phyloP scores from a whole-genome alignment of 768 basidiomycete species.

The Suillus alpinus region DNA sequence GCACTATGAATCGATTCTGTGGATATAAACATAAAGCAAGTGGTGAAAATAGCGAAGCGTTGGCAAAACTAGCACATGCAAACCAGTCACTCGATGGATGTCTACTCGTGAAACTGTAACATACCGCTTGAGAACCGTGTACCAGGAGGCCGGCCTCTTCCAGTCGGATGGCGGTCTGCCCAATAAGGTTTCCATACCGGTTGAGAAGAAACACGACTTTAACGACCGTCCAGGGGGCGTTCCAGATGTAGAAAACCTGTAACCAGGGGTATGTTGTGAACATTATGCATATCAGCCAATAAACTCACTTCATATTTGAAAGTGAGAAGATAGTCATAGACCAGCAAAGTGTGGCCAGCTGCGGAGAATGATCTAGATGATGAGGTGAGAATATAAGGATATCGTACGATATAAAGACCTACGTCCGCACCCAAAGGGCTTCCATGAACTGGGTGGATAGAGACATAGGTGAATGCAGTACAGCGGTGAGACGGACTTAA shows the following conservation, averaged over 20 bases:
- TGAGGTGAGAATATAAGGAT: not conserved
- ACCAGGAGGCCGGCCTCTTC: slow-evolving; percentile 5
- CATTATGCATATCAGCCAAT: not conserved
- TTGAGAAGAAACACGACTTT: slow-evolving; percentile 13
- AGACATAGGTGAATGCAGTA: slow-evolving; percentile 2
- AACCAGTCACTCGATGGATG: not conserved
- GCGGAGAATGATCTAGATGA: slow-evolving; percentile 9
- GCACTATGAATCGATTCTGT: slow-evolving; percentile 8
- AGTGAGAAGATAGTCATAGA: slow-evolving; percentile 17
- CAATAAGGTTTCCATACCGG: slow-evolving; percentile 17
- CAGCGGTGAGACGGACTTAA: not conserved
- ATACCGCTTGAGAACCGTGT: slow-evolving; percentile 2
- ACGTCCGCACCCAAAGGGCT: slow-evolving; percentile 7
- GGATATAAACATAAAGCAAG: not conserved
- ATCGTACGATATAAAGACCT: not conserved
- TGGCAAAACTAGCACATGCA: slow-evolving; percentile 1
- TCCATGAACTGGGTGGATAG: not conserved
- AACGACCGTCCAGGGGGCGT: slow-evolving; percentile 10
- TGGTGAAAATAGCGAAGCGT: not conserved
- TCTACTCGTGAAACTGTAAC: not conserved
- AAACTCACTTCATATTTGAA: slow-evolving; percentile 13
- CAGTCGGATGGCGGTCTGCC: slow-evolving; percentile 9
- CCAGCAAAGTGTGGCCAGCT: slow-evolving; percentile 10
- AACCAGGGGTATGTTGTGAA: not conserved
- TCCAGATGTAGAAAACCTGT: slow-evolving; percentile 18